A percentile compares a stretch with the other conserved stretches of the same genome.
These are phyloP conservation scores for Chara braunii DNA, from an alignment of 139 green algal genomes.

Conservation along the genomic window DNA sequence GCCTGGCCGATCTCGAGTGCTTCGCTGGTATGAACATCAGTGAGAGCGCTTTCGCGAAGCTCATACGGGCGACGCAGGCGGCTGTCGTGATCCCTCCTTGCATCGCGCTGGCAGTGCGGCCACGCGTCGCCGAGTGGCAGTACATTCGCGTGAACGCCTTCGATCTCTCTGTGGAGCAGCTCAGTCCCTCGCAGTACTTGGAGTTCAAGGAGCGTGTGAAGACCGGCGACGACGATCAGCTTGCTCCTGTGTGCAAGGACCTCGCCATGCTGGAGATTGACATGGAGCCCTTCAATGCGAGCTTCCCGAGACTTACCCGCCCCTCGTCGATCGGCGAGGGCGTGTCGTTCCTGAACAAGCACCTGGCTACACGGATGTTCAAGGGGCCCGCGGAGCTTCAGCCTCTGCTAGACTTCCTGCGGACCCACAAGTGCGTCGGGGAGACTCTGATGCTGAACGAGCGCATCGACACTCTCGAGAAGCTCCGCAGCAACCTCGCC, in stretches of 20 bases:
- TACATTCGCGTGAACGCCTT: too few relatives aligned
- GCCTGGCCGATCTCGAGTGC: too few relatives aligned
- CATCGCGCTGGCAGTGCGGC: too few relatives aligned
- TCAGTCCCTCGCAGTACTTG: too few relatives aligned
- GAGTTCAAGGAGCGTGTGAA: too few relatives aligned
- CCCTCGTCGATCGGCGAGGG: conserved; percentile 62
- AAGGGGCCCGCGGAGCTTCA: conserved; percentile 20
- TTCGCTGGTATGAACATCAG: too few relatives aligned
- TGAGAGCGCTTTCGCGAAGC: conserved; percentile 42
- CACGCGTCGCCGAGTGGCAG: too few relatives aligned
- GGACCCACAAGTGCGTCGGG: conserved; percentile 45
- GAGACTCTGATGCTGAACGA: conserved; percentile 47
- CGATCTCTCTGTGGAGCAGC: too few relatives aligned
- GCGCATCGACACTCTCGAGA: conserved; percentile 21
- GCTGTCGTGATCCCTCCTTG: too few relatives aligned
- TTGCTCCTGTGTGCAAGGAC: too few relatives aligned
- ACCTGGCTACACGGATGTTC: conserved; percentile 55
- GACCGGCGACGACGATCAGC: too few relatives aligned
- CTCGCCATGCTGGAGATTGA: conserved; percentile 69
- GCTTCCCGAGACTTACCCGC: conserved; percentile 52
- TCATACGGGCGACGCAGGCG: conserved; percentile 47
- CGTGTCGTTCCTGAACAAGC: conserved; percentile 68
- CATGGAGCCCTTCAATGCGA: conserved; percentile 56
- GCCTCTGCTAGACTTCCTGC: conserved; percentile 56
- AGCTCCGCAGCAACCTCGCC: conserved; percentile 1